These are phyloP conservation scores for Naganishia liquefaciens DNA, from an alignment of 1,284 basidiomycete genomes.

Conservation along the genomic window DNA sequence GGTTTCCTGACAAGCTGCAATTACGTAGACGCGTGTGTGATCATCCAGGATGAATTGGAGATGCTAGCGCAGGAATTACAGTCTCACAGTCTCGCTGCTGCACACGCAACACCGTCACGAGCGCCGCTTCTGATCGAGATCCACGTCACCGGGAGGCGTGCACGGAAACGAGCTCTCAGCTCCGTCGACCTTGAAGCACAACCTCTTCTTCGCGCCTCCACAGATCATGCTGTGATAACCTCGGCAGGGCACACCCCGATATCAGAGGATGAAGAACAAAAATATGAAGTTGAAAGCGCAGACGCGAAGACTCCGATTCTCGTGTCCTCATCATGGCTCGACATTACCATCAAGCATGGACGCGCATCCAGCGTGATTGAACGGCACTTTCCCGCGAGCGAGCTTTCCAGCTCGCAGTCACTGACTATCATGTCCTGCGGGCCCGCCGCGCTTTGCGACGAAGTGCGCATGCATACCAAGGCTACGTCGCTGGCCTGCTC, in stretches of 20 bases:
- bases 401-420: constrained; percentile 10
- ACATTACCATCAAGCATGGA: constrained; percentile 11
- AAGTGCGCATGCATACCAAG: constrained; percentile 18
- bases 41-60: constrained; percentile 12
- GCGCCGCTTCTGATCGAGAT: constrained; percentile 10
- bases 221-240: not conserved
- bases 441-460: constrained; percentile 21
- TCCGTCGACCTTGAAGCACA: not conserved
- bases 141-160: not conserved
- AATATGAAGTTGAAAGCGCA: not conserved
- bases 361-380: constrained; percentile 10
- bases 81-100: not conserved
- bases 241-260: not conserved
- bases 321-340: not conserved
- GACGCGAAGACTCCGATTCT: not conserved
- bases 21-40: not conserved
- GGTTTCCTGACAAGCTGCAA: not conserved
- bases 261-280: not conserved
- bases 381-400: constrained; percentile 9
- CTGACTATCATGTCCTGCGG: constrained; percentile 18
- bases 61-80: not conserved
- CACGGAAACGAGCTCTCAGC: not conserved
- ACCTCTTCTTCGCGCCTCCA: not conserved
- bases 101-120: not conserved
- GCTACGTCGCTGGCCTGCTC: not conserved